Percentiles rank a stretch among this genome's conserved stretches.
phyloP scores from a whole-genome alignment of 2,329 filamentous ascomycete species.

The Talaromyces sp. region DNA sequence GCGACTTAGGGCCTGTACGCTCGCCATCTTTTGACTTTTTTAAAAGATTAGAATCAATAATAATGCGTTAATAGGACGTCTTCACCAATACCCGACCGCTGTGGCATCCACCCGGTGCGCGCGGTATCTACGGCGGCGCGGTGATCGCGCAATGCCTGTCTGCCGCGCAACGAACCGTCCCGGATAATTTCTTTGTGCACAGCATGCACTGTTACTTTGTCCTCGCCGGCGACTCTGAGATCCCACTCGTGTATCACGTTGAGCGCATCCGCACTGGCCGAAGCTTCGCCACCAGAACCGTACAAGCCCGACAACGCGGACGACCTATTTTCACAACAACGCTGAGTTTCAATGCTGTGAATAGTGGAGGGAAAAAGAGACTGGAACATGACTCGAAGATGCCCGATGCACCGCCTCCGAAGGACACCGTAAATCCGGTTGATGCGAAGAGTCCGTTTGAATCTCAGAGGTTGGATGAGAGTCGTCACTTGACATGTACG shows the following conservation, averaged over 20 bases:
- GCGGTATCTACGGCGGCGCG: constrained; percentile 88
- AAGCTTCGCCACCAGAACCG: constrained; percentile 85
- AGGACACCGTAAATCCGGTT: constrained; percentile 21
- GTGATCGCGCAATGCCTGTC: constrained; percentile 89
- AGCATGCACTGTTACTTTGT: constrained; percentile 99
- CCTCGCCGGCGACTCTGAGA: constrained; percentile 75
- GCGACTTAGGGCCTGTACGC: constrained; percentile 54
- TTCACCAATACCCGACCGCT: constrained; percentile 90
- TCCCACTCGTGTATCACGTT: constrained; percentile 91
- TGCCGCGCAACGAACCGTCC: constrained; percentile 83
- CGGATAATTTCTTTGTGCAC: constrained; percentile 72
- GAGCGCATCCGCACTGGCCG: constrained; percentile 87
- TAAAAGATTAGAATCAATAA: not conserved
- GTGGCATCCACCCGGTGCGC: constrained; percentile 87
- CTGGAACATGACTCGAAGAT: constrained; percentile 63
- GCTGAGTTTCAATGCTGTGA: constrained; percentile 73
- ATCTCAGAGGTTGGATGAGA: not conserved
- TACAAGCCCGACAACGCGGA: constrained; percentile 88
- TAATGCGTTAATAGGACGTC: constrained; percentile 58
- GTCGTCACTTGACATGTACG: constrained; percentile 4
- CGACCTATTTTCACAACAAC: constrained; percentile 93
- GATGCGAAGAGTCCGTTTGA: constrained; percentile 6
- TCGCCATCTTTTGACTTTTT: not conserved
- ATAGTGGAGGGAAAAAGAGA: constrained; percentile 45
- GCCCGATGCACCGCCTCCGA: constrained; percentile 49